phyloP scores from a whole-genome alignment of 768 basidiomycete species.

The Serendipita sp. region DNA sequence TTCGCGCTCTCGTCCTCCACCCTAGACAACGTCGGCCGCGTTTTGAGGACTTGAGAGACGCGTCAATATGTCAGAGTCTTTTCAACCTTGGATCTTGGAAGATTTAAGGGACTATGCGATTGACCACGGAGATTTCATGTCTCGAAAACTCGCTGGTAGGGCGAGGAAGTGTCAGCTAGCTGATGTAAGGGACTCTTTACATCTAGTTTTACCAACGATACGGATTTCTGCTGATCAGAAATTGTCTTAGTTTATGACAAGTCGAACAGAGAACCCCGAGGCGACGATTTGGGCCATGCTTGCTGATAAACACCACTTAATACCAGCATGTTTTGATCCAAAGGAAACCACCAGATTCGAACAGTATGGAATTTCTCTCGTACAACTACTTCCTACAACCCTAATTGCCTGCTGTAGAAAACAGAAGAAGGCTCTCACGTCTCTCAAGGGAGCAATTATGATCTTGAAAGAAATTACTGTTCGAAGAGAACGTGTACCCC shows the following conservation, averaged over 20 bases:
- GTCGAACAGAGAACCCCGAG: neutral
- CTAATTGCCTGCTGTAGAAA: neutral
- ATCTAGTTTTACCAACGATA: too few species aligned
- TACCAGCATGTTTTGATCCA: neutral
- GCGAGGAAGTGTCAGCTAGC: neutral
- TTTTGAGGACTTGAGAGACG: too few species aligned
- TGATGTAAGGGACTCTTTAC: neutral
- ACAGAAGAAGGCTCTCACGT: neutral
- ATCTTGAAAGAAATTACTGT: neutral
- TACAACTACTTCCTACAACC: neutral
- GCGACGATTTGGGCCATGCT: neutral
- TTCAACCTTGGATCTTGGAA: neutral
- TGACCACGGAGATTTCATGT: neutral
- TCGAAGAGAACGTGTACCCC: neutral
- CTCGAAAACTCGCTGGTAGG: neutral
- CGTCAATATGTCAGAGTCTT: neutral
- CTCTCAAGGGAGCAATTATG: neutral
- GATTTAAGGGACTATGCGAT: neutral
- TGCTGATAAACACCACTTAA: neutral
- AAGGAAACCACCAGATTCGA: neutral
- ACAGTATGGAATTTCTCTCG: neutral
- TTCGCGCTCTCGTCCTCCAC: too few species aligned
- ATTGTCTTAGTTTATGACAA: neutral
- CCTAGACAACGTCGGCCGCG: too few species aligned
- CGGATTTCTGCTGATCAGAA: too few species aligned